These are phyloP conservation scores for Parascedosporium putredinis DNA, from an alignment of 2,329 filamentous ascomycete species.

Conservation along the genomic window DNA sequence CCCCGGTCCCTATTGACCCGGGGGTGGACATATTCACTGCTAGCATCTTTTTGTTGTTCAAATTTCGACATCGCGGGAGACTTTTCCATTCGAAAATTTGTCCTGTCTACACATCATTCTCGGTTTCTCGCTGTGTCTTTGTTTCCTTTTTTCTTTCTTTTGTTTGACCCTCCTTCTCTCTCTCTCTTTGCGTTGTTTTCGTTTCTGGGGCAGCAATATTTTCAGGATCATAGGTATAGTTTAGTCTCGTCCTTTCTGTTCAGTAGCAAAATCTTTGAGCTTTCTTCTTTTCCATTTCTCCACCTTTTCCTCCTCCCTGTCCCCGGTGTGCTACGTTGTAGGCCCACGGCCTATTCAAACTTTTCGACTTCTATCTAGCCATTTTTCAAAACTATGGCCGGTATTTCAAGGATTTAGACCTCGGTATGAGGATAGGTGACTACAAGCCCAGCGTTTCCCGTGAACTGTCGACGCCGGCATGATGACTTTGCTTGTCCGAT, in stretches of 20 bases:
- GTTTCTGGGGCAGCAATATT: constrained; percentile 6
- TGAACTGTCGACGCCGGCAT: too few relatives aligned
- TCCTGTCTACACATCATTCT: constrained; percentile 6
- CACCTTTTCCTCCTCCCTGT: too few relatives aligned
- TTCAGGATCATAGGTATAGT: background rate
- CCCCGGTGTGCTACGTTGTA: too few relatives aligned
- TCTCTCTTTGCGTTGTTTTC: constrained; percentile 5
- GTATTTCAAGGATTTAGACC: too few relatives aligned
- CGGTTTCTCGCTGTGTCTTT: background rate
- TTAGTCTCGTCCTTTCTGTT: background rate
- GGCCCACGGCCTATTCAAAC: too few relatives aligned
- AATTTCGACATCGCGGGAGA: background rate
- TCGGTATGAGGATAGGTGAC: too few relatives aligned
- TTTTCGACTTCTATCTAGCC: too few relatives aligned
- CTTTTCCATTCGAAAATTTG: background rate
- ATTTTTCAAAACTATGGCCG: too few relatives aligned
- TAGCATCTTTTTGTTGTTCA: constrained; percentile 3
- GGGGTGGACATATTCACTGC: background rate
- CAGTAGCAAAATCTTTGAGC: background rate
- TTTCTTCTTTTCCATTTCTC: background rate
- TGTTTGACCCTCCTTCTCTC: constrained; percentile 2
- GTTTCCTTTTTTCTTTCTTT: background rate
- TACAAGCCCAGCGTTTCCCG: too few relatives aligned
- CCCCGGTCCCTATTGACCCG: background rate
- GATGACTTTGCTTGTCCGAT: too few relatives aligned